Percentiles rank a stretch among this genome's conserved stretches.
These are phyloP conservation scores for Solanum medicagineum DNA, from an alignment of 257 asterid species.

Conservation along the genomic window DNA sequence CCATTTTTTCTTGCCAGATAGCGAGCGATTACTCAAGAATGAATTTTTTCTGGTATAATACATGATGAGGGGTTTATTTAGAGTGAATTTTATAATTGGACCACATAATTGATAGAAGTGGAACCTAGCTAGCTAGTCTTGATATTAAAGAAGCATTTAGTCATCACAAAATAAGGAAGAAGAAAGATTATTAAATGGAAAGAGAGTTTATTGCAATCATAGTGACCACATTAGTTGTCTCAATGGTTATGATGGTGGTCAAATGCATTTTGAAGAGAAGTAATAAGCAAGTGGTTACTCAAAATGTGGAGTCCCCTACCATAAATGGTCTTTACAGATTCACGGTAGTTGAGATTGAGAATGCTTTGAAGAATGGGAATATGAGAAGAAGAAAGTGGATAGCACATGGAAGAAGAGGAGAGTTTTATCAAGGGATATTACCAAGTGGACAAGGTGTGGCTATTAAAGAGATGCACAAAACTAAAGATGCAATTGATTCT, in stretches of 20 bases:
- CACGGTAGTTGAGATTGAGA: conserved; percentile 59
- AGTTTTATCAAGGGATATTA: conserved; percentile 55
- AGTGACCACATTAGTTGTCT: not conserved
- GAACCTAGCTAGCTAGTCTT: not conserved
- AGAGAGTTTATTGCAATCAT: not conserved
- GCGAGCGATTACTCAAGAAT: not conserved
- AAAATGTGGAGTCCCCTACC: not conserved
- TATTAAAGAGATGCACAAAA: conserved; percentile 53
- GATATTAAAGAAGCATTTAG: not conserved
- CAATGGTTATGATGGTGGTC: not conserved
- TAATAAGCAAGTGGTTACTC: not conserved
- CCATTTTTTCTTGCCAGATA: too few relatives aligned
- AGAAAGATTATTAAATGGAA: not conserved
- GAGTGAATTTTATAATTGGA: not conserved
- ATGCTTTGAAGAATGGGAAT: conserved; percentile 25
- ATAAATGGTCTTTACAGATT: conserved; percentile 43
- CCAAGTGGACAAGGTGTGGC: conserved; percentile 83
- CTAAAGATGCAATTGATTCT: conserved; percentile 40
- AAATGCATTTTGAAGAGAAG: not conserved
- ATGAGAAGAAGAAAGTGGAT: conserved; percentile 24
- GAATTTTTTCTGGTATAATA: not conserved
- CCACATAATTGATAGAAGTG: not conserved
- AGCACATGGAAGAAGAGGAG: conserved; percentile 73
- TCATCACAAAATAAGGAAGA: not conserved
- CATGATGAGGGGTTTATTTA: not conserved